phyloP scores from a whole-genome alignment of 1,284 basidiomycete genomes.

The Meripilus lineatus region DNA sequence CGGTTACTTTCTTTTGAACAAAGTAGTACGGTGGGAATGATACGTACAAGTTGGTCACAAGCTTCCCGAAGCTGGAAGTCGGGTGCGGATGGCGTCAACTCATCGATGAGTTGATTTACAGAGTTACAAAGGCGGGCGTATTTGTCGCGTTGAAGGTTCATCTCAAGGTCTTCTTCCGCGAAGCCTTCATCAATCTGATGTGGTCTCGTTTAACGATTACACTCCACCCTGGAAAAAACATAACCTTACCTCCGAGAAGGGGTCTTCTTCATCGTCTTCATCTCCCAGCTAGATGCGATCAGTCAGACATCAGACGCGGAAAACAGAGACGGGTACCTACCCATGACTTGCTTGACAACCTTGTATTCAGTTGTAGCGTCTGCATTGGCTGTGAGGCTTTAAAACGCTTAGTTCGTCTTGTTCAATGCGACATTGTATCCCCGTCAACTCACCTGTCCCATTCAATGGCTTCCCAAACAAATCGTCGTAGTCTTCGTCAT shows the following conservation, averaged over 20 bases:
- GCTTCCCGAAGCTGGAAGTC: slow-evolving; percentile 79
- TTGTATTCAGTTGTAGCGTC: slow-evolving; percentile 76
- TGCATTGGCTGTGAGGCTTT: slow-evolving; percentile 56
- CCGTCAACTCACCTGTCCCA: slow-evolving; percentile 46
- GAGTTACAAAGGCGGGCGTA: slow-evolving; percentile 78
- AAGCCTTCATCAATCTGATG: slow-evolving; percentile 85
- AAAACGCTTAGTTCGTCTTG: slow-evolving; percentile 3
- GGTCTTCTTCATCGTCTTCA: slow-evolving; percentile 86
- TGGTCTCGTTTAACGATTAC: slow-evolving; percentile 8
- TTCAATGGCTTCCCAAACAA: slow-evolving; percentile 73
- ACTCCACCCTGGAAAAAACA: not conserved
- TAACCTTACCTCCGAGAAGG: slow-evolving; percentile 77
- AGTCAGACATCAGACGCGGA: slow-evolving; percentile 7
- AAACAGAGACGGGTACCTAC: slow-evolving; percentile 35
- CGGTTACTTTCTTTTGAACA: too few relatives aligned
- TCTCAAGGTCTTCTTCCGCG: slow-evolving; percentile 82
- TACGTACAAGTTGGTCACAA: slow-evolving; percentile 80
- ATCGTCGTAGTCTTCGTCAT: slow-evolving; percentile 84
- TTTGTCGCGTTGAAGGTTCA: slow-evolving; percentile 88
- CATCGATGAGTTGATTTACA: slow-evolving; percentile 83
- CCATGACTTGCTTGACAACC: slow-evolving; percentile 86
- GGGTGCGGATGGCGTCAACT: slow-evolving; percentile 74
- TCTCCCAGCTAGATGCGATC: slow-evolving; percentile 56
- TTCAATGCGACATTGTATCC: slow-evolving; percentile 7
- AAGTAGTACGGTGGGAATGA: too few relatives aligned